Conservation (phyloP, 148 eudicot genomes). For the Salicornia ramosissima region DNA sequence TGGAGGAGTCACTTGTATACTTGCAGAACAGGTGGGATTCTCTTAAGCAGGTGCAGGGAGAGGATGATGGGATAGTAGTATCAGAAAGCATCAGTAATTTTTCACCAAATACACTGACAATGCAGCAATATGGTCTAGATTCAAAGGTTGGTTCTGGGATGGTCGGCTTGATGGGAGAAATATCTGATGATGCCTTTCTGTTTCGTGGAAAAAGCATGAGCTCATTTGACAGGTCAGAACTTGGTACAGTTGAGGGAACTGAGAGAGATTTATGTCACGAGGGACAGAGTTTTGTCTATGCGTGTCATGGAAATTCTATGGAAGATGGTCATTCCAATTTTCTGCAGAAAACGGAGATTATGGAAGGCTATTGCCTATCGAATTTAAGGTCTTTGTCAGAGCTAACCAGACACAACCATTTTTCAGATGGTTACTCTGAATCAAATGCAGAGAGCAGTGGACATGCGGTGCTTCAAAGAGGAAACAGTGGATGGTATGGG, state of each 20-base stretch:
- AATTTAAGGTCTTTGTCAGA: conserved; percentile 53
- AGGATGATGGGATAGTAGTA: conserved; percentile 24
- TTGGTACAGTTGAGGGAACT: conserved; percentile 23
- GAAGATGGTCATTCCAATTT: conserved; percentile 29
- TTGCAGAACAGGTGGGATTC: conserved; percentile 89
- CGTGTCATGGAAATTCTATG: conserved; percentile 21
- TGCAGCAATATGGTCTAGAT: conserved; percentile 35
- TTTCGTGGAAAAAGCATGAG: conserved; percentile 28
- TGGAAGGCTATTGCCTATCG: conserved; percentile 77
- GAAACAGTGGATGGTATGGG: conserved; percentile 67
- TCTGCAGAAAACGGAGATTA: no score
- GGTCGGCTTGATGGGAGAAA: conserved; percentile 64
- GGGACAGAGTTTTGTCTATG: conserved; percentile 16
- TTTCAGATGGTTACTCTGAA: conserved; percentile 29
- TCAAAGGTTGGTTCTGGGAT: conserved; percentile 29
- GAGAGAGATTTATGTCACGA: conserved; percentile 15
- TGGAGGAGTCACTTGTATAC: conserved; percentile 72
- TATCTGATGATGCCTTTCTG: conserved; percentile 79
- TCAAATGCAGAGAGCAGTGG: conserved; percentile 28
- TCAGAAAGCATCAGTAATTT: conserved; percentile 21
- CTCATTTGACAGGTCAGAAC: conserved; percentile 30
- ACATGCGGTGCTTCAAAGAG: conserved; percentile 31
- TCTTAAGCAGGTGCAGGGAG: conserved; percentile 47
- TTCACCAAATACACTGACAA: conserved; percentile 37
- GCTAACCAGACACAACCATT: conserved; percentile 35